phyloP scores from a whole-genome alignment of 1,284 basidiomycete genomes.

The Cryptococcus sp. region DNA sequence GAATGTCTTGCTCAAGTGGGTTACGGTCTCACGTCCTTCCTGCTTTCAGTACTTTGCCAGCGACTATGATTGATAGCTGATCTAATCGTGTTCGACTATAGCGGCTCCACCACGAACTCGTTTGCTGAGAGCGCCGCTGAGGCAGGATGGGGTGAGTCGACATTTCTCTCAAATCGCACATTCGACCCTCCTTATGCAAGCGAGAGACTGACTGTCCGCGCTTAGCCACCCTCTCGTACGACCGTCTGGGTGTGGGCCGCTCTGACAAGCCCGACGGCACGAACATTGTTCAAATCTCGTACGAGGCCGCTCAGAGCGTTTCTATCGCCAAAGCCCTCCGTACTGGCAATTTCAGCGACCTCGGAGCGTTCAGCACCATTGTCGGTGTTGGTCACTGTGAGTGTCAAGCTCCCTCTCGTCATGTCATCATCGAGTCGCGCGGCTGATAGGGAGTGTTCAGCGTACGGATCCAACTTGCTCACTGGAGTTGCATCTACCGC shows the following conservation, averaged over 20 bases:
- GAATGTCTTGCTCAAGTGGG: constrained; percentile 33
- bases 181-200: background rate
- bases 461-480: constrained; percentile 25
- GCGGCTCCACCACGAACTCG: constrained; percentile 29
- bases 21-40: background rate
- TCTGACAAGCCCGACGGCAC: constrained; percentile 30
- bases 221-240: constrained; percentile 29
- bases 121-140: constrained; percentile 30
- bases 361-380: constrained; percentile 17
- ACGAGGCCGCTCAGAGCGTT: constrained; percentile 26
- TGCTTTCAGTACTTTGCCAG: no score
- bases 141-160: constrained; percentile 26
- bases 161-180: background rate
- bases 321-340: constrained; percentile 22
- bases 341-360: constrained; percentile 15
- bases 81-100: background rate
- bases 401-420: background rate
- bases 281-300: constrained; percentile 27
- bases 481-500: constrained; percentile 19
- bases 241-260: constrained; percentile 30
- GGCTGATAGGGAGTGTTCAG: background rate
- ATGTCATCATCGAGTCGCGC: background rate
- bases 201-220: background rate
- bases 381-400: constrained; percentile 29
- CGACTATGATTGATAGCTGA: background rate